Percentiles rank a stretch among this genome's conserved stretches.
phyloP scores from a whole-genome alignment of 495 filamentous ascomycete genomes.

The Rostrohypoxylon terebratum region DNA sequence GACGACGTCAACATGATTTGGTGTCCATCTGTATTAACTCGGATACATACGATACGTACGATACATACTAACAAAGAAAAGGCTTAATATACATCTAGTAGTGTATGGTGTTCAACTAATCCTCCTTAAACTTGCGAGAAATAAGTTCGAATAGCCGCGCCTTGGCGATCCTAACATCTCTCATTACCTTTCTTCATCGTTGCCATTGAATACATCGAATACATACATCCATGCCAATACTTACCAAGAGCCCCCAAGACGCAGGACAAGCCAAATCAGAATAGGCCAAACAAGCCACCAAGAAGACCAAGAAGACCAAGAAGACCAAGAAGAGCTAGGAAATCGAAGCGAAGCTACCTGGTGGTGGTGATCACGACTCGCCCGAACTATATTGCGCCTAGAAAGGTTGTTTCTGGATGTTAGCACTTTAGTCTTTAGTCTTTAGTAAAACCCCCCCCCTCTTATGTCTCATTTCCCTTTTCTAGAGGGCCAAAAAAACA shows the following conservation, averaged over 20 bases:
- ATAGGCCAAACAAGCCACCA: not conserved
- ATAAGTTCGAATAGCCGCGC: constrained; percentile 4
- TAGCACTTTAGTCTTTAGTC: constrained; percentile 21
- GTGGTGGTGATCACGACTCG: constrained; percentile 25
- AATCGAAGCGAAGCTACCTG: not conserved
- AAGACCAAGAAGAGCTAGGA: constrained; percentile 19
- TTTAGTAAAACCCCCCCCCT: constrained; percentile 26
- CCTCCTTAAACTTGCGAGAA: not conserved
- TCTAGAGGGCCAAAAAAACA: constrained; percentile 10
- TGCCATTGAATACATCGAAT: not conserved
- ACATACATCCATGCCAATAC: constrained; percentile 9
- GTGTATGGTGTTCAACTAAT: constrained; percentile 2
- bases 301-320: constrained; percentile 1
- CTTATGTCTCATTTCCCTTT: constrained; percentile 1
- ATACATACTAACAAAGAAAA: constrained; percentile 14
- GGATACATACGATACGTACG: not conserved
- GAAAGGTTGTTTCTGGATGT: constrained; percentile 14
- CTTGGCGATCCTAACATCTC: constrained; percentile 26
- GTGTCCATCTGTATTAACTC: not conserved
- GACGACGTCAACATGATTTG: constrained; percentile 29
- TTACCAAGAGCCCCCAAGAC: constrained; percentile 32
- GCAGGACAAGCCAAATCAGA: constrained; percentile 19
- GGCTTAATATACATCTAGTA: constrained; percentile 14
- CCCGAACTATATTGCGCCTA: constrained; percentile 20
- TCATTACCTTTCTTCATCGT: not conserved